Evolutionary conservation across 1,139 yeast species (phyloP).

Genomic region (Hansenula sp.): DNA sequence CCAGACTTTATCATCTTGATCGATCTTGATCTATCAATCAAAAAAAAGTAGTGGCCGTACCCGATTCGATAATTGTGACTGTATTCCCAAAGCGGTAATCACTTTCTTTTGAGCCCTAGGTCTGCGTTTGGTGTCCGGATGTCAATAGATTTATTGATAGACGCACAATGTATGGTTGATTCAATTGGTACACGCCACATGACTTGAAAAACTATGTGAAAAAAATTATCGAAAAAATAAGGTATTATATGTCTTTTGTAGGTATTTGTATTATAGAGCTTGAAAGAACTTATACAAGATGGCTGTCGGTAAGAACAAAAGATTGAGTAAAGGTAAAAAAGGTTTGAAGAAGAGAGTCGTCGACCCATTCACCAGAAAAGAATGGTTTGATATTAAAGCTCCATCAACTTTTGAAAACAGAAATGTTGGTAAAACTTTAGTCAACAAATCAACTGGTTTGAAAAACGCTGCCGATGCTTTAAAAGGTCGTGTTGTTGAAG

Average conservation of each 20-base stretch:
- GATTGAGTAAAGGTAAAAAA: constrained; percentile 93
- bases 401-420: constrained; percentile 89
- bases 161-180: no score
- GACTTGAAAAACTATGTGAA: neutral
- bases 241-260: neutral
- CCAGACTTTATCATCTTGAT: neutral
- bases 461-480: constrained; percentile 85
- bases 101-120: no score
- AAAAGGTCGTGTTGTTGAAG: constrained; percentile 84
- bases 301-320: constrained; percentile 97
- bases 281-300: constrained; percentile 29
- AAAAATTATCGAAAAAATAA: neutral
- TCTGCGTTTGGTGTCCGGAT: neutral
- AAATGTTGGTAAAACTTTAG: constrained; percentile 86
- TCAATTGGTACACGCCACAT: no score
- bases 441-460: constrained; percentile 88
- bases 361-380: constrained; percentile 92
- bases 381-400: constrained; percentile 89
- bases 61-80: no score
- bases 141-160: no score
- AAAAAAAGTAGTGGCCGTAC: neutral
- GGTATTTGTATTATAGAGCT: neutral
- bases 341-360: constrained; percentile 93
- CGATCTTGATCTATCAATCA: neutral
- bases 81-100: no score